These are phyloP conservation scores for Gossypium herbaceum DNA, from an alignment of 345 rosid genomes.

Conservation along the genomic window DNA sequence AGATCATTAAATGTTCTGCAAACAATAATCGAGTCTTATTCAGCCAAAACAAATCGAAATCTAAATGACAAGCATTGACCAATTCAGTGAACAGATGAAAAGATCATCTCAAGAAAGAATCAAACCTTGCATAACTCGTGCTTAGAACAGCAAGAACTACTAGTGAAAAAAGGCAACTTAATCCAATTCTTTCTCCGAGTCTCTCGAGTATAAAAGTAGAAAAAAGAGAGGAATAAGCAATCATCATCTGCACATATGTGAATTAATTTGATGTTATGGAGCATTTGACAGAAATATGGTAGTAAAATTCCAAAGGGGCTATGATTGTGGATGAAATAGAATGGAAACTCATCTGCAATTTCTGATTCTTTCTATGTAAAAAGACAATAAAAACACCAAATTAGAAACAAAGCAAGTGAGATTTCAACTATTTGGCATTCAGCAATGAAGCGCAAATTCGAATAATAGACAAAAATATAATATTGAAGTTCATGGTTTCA, in stretches of 20 bases:
- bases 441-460: neutral
- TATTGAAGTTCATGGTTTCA: neutral
- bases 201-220: conserved; percentile 85
- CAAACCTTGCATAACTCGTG: conserved; percentile 65
- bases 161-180: conserved; percentile 53
- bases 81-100: neutral
- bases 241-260: conserved; percentile 66
- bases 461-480: neutral
- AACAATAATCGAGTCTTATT: conserved; percentile 43
- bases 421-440: neutral
- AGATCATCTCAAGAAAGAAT: conserved; percentile 4
- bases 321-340: neutral
- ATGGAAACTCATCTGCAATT: too few species aligned
- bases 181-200: conserved; percentile 57
- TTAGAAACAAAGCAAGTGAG: neutral
- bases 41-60: conserved; percentile 22
- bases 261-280: conserved; percentile 8
- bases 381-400: neutral
- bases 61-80: neutral
- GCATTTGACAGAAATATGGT: neutral
- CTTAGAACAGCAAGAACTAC: conserved; percentile 47
- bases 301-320: neutral
- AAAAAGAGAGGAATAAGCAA: conserved; percentile 77
- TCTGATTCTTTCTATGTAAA: too few species aligned
- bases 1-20: conserved; percentile 94